A percentile compares a stretch with the other conserved stretches of the same genome.
phyloP scores from a whole-genome alignment of 345 rosid species.

The Arabidopsis suecica region DNA sequence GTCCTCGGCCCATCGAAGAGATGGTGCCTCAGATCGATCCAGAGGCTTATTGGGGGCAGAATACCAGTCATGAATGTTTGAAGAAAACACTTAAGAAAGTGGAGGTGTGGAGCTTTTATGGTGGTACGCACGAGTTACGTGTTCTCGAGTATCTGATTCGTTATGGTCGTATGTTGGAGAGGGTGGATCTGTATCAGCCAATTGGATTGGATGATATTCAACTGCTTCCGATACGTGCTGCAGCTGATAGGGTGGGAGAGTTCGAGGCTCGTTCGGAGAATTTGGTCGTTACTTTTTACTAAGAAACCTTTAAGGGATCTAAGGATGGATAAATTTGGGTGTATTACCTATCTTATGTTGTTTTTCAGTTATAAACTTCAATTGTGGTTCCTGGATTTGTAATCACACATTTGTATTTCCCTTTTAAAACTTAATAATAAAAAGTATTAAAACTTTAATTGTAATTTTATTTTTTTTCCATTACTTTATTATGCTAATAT shows the following conservation, averaged over 20 bases:
- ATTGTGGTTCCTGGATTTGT: background rate
- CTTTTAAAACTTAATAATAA: background rate
- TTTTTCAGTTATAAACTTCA: background rate
- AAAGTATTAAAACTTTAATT: background rate
- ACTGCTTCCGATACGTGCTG: rapidly evolving
- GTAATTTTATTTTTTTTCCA: too few relatives aligned
- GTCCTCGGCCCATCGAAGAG: too few relatives aligned
- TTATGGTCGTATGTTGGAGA: background rate
- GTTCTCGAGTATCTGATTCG: background rate
- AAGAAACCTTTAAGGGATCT: background rate
- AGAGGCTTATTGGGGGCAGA: background rate
- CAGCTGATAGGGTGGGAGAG: rapidly evolving
- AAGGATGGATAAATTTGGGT: background rate
- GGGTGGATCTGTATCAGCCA: background rate
- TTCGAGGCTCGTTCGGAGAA: background rate
- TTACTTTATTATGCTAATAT: too few relatives aligned
- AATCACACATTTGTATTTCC: background rate
- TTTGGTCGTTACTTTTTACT: background rate
- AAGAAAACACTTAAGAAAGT: background rate
- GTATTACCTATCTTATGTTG: background rate
- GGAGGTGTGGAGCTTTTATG: background rate
- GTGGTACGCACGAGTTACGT: rapidly evolving
- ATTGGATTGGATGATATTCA: rapidly evolving
- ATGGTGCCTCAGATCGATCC: background rate
- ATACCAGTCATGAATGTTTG: background rate